Evolutionary conservation across 2,329 filamentous ascomycete genomes (phyloP).

Genomic region (Periglandula ipomoeae): DNA sequence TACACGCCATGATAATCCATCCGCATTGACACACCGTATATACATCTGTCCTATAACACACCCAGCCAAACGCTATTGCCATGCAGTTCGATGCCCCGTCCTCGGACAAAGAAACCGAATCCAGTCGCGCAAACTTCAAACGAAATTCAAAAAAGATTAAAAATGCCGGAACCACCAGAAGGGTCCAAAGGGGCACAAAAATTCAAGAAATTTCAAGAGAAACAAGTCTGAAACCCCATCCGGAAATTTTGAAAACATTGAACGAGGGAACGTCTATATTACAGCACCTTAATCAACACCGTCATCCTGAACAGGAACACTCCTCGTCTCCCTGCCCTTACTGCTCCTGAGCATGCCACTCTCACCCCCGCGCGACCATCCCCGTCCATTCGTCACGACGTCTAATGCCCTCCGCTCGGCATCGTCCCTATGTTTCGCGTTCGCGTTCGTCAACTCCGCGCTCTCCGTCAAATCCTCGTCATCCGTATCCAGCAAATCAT

Average conservation of each 20-base stretch:
- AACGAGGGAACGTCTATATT: neutral
- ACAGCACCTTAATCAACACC: slow-evolving; percentile 21
- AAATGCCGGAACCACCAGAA: no score
- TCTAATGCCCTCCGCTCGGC: slow-evolving; percentile 37
- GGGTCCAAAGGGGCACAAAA: no score
- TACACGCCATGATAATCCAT: neutral
- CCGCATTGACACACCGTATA: no score
- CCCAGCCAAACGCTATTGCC: no score
- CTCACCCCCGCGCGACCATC: slow-evolving; percentile 31
- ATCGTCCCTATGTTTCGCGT: slow-evolving; percentile 15
- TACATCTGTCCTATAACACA: no score
- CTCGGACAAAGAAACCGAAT: no score
- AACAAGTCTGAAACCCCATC: no score
- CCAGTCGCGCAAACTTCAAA: no score
- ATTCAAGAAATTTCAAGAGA: no score
- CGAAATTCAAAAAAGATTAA: no score
- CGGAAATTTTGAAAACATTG: no score
- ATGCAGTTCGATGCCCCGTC: no score
- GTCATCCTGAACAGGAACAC: slow-evolving; percentile 17
- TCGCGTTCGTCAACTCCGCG: neutral
- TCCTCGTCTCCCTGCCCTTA: slow-evolving; percentile 14
- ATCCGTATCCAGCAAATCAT: slow-evolving; percentile 32
- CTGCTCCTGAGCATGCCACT: slow-evolving; percentile 33
- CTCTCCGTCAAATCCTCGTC: slow-evolving; percentile 19
- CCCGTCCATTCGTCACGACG: slow-evolving; percentile 28